Evolutionary conservation across 192 early-diverging fungal genomes (phyloP), one percentile per base, ranked within the genome.

Genomic region (Entomortierella beljakovae): DNA sequence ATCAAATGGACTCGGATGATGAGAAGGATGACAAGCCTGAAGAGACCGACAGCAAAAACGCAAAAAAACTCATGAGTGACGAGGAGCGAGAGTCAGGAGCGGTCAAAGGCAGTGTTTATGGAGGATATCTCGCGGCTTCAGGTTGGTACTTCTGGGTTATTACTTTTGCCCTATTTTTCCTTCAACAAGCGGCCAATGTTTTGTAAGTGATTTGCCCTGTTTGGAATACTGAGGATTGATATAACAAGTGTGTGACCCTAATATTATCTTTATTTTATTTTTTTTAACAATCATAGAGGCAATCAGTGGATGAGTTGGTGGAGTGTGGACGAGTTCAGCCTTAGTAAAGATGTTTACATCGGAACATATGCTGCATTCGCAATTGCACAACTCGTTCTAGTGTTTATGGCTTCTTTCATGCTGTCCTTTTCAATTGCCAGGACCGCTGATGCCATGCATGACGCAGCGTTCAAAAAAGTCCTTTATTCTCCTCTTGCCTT

Each of bases 401-500:
- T 79, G 9, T 79, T 70, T 29, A 25, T 43, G 18, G 75, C 75
- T 1, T 62, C 75, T 2, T 18, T 65, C 25, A 51, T 64, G 53
- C 38, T 79, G 40, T 79, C 75, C 13, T 79, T 52, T 42, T 55
- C 75, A 20, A 65, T 79, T n/a, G 88, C 92, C 68, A 84, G 86
- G 57, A 90, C 93, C 23, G 90, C 91, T 8, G 71, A 83, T 25
- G 56, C 63, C 1, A 82, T 91, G 28, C 93, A 94, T 59, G 73
- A 83, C 20, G 59, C 81, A 15, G 88, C 94, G 79, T 86, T 95
- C 69, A 66, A 87, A 23, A 88, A 81, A n/a, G 87, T 79, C 1
- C 46, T 79, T n/a, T 64, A 49, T 23, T 90, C 95, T 1, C 90
- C 92, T 51, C 86, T 96, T 11, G 84, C 90, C 3, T 98, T 97